phyloP scores from a whole-genome alignment of 78 protist species.

The Isochrysis galbana region DNA sequence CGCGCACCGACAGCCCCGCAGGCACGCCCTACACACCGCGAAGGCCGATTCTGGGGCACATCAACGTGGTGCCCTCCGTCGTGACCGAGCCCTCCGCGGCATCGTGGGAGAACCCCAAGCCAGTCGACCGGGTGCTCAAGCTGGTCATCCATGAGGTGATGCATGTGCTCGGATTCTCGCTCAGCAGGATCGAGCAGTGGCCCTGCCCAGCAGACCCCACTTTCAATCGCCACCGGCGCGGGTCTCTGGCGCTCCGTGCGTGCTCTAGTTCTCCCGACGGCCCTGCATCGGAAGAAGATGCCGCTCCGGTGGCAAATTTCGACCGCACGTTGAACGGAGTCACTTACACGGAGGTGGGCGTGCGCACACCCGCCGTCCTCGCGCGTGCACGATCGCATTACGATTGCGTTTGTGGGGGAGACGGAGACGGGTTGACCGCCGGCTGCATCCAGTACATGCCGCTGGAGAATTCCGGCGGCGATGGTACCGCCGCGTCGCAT shows the following conservation, averaged over 20 bases:
- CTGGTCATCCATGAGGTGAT: background rate
- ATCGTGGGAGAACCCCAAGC: background rate
- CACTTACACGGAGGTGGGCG: background rate
- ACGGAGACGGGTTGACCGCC: background rate
- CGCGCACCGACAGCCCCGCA: background rate
- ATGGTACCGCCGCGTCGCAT: conserved; percentile 43
- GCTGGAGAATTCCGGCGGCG: conserved; percentile 44
- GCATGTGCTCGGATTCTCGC: conserved; percentile 9
- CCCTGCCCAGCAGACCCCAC: background rate
- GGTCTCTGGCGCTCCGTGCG: background rate
- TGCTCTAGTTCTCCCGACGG: too few relatives aligned
- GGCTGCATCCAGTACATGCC: background rate
- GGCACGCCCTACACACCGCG: background rate
- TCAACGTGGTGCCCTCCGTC: background rate
- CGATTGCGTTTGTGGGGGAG: conserved; percentile 13
- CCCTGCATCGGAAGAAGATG: too few relatives aligned
- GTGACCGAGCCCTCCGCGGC: background rate
- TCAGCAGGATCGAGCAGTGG: background rate
- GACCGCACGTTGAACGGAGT: background rate
- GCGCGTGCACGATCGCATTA: conserved; percentile 31
- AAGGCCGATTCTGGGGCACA: background rate
- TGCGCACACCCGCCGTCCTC: conserved; percentile 16
- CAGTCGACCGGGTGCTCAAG: background rate
- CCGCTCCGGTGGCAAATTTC: background rate
- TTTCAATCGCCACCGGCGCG: background rate